A percentile compares a stretch with the other conserved stretches of the same genome.
Evolutionary conservation across 2,329 filamentous ascomycete genomes (phyloP).

Genomic region (Diaporthe ampelina): DNA sequence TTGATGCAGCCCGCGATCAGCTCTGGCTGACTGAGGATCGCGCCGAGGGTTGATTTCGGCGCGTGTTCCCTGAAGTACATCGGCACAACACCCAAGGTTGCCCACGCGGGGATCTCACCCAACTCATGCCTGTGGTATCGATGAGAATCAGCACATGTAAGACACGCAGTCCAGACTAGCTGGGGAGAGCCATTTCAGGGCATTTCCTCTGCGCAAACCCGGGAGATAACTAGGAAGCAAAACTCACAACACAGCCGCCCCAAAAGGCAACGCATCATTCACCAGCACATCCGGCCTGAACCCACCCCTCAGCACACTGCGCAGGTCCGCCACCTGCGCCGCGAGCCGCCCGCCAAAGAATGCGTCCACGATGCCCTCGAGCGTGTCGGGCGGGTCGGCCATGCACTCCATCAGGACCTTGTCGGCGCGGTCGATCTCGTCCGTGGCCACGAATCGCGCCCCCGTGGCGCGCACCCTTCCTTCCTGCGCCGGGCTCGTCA

Average conservation of each 20-base stretch:
- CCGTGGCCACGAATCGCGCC: slow-evolving; percentile 51
- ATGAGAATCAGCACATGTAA: neutral
- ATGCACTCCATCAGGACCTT: slow-evolving; percentile 46
- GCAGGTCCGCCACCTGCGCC: slow-evolving; percentile 55
- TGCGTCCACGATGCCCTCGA: slow-evolving; percentile 49
- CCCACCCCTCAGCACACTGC: slow-evolving; percentile 49
- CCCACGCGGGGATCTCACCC: slow-evolving; percentile 48
- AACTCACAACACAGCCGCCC: slow-evolving; percentile 48
- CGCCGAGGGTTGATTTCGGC: slow-evolving; percentile 46
- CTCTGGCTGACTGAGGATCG: slow-evolving; percentile 50
- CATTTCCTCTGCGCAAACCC: neutral
- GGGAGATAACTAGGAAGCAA: neutral
- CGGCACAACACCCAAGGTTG: slow-evolving; percentile 55
- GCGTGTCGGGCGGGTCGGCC: slow-evolving; percentile 46
- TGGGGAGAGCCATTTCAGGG: neutral
- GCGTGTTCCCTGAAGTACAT: slow-evolving; percentile 53
- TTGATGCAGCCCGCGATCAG: slow-evolving; percentile 49
- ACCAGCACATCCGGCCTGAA: slow-evolving; percentile 50
- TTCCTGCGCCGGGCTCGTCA: slow-evolving; percentile 52
- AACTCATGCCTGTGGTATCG: slow-evolving; percentile 48
- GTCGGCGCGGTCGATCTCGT: slow-evolving; percentile 44
- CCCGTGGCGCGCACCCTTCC: slow-evolving; percentile 52
- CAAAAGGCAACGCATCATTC: slow-evolving; percentile 55
- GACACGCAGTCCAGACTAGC: neutral
- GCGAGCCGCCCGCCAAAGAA: slow-evolving; percentile 49